phyloP scores from a whole-genome alignment of 768 basidiomycete genomes.

The Lentinus tigrinus region DNA sequence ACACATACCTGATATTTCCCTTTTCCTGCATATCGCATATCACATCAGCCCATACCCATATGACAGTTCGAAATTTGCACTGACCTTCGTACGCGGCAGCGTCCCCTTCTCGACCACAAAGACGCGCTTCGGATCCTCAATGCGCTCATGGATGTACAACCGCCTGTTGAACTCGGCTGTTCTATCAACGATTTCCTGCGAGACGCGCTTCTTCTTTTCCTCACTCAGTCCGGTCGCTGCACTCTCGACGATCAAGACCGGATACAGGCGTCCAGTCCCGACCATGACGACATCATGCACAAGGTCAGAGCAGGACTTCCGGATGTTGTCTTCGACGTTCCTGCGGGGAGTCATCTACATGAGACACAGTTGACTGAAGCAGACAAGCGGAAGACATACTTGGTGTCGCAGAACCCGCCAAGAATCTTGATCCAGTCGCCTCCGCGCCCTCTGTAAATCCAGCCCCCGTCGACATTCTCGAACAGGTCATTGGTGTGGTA shows the following conservation, averaged over 20 bases:
- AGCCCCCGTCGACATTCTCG: not conserved
- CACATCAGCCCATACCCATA: not conserved
- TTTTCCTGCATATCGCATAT: not conserved
- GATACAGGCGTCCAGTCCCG: not conserved
- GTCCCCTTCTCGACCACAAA: constrained; percentile 7
- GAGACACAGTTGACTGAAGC: too few relatives aligned
- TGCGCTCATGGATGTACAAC: not conserved
- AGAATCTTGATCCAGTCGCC: constrained; percentile 5
- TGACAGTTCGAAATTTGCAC: not conserved
- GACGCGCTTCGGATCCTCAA: constrained; percentile 1
- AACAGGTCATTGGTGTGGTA: constrained; percentile 5
- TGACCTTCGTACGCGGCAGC: not conserved
- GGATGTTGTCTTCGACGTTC: not conserved
- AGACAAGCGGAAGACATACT: not conserved
- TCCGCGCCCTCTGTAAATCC: constrained; percentile 1
- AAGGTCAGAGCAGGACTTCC: not conserved
- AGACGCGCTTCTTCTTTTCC: not conserved
- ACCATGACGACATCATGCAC: constrained; percentile 5
- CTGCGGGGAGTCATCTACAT: too few relatives aligned
- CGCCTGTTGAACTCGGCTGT: not conserved
- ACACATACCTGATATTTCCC: not conserved
- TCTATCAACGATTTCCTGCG: not conserved
- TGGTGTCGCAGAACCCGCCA: constrained; percentile 1
- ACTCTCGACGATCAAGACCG: constrained; percentile 2
- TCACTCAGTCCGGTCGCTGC: not conserved